phyloP scores from a whole-genome alignment of 169 alveolate species.

The Cryptosporidium meleagridis region DNA sequence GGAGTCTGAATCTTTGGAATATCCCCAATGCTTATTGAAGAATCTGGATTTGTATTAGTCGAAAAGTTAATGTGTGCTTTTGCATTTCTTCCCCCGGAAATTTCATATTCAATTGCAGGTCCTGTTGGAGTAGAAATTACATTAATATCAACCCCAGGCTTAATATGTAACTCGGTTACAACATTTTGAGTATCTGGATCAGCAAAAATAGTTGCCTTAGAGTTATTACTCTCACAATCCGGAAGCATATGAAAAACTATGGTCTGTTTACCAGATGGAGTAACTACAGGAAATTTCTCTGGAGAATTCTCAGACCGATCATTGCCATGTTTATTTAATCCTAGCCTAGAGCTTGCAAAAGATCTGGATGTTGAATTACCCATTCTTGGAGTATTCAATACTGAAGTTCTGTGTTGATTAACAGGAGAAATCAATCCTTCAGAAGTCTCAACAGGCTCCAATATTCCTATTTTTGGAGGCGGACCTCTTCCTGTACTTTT shows the following conservation, averaged over 20 bases:
- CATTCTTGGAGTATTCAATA: conserved; percentile 51
- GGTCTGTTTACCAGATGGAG: conserved; percentile 68
- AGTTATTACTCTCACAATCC: conserved; percentile 23
- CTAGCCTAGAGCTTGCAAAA: not conserved
- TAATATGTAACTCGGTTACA: conserved; percentile 66
- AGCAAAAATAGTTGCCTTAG: conserved; percentile 70
- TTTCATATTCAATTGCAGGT: conserved; percentile 72
- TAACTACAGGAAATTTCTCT: conserved; percentile 34
- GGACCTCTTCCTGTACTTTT: conserved; percentile 64
- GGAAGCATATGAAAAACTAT: conserved; percentile 73
- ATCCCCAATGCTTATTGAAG: conserved; percentile 8
- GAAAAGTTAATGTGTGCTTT: conserved; percentile 71
- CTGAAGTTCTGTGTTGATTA: conserved; percentile 6
- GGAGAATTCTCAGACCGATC: not conserved
- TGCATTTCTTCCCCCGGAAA: conserved; percentile 68
- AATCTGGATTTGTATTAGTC: conserved; percentile 4
- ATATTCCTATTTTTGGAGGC: conserved; percentile 53
- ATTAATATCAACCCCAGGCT: conserved; percentile 72
- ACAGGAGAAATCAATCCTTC: conserved; percentile 66
- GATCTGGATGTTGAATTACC: conserved; percentile 25
- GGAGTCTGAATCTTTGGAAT: conserved; percentile 57
- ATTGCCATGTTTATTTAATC: not conserved
- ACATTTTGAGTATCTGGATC: conserved; percentile 66
- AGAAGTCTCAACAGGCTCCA: conserved; percentile 68
- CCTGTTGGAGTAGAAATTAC: conserved; percentile 69